These are phyloP conservation scores for Macadamia tetraphylla DNA, from an alignment of 164 flowering plant species.

Conservation along the genomic window DNA sequence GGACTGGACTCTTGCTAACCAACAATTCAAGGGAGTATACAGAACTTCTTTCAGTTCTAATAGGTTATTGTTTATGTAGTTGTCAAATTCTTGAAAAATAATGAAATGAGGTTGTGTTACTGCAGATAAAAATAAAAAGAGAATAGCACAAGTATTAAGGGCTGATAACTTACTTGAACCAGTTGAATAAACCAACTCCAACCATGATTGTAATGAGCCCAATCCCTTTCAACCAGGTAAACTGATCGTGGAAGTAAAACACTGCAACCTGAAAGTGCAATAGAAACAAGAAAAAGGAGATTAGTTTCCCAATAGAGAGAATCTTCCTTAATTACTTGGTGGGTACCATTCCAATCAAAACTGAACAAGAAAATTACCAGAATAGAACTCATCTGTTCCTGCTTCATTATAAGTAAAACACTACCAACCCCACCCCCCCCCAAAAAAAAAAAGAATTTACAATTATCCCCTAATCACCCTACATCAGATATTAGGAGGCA, in stretches of 20 bases:
- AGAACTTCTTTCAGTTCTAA: too few relatives aligned
- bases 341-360: not conserved
- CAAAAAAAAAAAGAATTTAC: not conserved
- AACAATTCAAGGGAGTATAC: too few relatives aligned
- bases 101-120: not conserved
- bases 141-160: not conserved
- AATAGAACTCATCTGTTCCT: too few relatives aligned
- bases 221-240: conserved; percentile 86
- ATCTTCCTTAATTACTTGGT: not conserved
- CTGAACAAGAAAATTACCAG: not conserved
- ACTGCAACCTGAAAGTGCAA: conserved; percentile 74
- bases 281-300: not conserved
- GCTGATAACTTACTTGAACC: conserved; percentile 87
- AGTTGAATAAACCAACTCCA: conserved; percentile 94
- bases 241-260: conserved; percentile 89
- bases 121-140: not conserved
- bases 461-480: too few relatives aligned
- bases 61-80: not conserved
- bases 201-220: conserved; percentile 82
- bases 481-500: too few relatives aligned
- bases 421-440: not conserved
- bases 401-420: too few relatives aligned
- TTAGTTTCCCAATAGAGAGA: not conserved
- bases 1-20: too few relatives aligned
- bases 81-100: too few relatives aligned